phyloP scores from a whole-genome alignment of 2,329 filamentous ascomycete genomes.

The Colletotrichum sp. region DNA sequence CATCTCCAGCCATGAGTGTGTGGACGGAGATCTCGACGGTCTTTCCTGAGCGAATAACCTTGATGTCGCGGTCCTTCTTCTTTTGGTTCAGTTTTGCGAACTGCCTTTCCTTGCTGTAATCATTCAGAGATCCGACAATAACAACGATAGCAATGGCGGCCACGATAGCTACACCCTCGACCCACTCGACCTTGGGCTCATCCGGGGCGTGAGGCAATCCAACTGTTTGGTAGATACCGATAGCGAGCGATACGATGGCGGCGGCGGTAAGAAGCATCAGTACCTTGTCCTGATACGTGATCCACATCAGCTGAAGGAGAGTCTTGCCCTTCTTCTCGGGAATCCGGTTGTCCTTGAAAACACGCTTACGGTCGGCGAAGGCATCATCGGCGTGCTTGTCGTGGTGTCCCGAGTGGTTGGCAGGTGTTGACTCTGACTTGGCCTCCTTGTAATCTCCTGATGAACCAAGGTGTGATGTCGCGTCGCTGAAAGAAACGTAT shows the following conservation, averaged over 20 bases:
- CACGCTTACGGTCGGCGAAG: slow-evolving; percentile 69
- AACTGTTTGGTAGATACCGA: slow-evolving; percentile 79
- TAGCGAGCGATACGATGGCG: slow-evolving; percentile 73
- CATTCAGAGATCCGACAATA: slow-evolving; percentile 76
- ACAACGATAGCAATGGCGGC: slow-evolving; percentile 81
- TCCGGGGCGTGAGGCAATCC: slow-evolving; percentile 56
- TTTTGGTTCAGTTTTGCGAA: slow-evolving; percentile 81
- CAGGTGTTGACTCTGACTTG: neutral
- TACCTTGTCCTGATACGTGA: slow-evolving; percentile 85
- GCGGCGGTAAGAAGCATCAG: slow-evolving; percentile 74
- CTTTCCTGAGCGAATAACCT: slow-evolving; percentile 73
- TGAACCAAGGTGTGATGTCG: slow-evolving; percentile 38
- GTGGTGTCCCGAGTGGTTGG: neutral
- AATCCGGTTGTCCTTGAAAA: slow-evolving; percentile 74
- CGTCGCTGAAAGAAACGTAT: slow-evolving; percentile 74
- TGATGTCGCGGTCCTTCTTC: slow-evolving; percentile 77
- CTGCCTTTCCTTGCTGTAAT: slow-evolving; percentile 81
- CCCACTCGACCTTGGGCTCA: slow-evolving; percentile 55
- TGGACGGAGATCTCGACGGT: slow-evolving; percentile 72
- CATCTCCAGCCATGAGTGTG: slow-evolving; percentile 72
- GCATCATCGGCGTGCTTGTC: slow-evolving; percentile 28
- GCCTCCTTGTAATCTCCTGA: slow-evolving; percentile 17
- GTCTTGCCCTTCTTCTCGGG: slow-evolving; percentile 78
- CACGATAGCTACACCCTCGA: slow-evolving; percentile 82
- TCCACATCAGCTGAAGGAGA: slow-evolving; percentile 76